Percentiles rank a stretch among this genome's conserved stretches.
These are phyloP conservation scores for Talaromyces sp. DNA, from an alignment of 2,329 filamentous ascomycete genomes.

Conservation along the genomic window DNA sequence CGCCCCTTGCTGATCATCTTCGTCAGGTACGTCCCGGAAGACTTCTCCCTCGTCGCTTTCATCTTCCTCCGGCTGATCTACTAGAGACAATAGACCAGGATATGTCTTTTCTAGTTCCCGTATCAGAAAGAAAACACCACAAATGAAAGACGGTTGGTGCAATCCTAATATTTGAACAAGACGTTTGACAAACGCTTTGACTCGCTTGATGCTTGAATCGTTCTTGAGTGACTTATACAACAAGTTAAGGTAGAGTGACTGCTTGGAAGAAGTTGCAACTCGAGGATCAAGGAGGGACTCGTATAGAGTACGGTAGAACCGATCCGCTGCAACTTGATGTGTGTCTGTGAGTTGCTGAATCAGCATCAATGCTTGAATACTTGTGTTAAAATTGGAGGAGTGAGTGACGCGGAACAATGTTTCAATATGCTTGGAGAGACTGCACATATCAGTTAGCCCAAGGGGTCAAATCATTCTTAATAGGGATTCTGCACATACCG, in stretches of 20 bases:
- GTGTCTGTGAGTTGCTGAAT: slow-evolving; percentile 86
- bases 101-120: slow-evolving; percentile 77
- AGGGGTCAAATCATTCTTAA: background rate
- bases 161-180: slow-evolving; percentile 82
- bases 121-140: slow-evolving; percentile 86
- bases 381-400: slow-evolving; percentile 98
- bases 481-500: slow-evolving; percentile 51
- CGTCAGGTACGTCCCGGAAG: slow-evolving; percentile 64
- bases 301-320: slow-evolving; percentile 94
- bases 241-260: slow-evolving; percentile 90
- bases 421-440: slow-evolving; percentile 83
- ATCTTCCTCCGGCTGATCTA: slow-evolving; percentile 76
- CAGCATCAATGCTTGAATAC: slow-evolving; percentile 89
- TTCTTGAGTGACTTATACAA: slow-evolving; percentile 84
- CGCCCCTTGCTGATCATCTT: slow-evolving; percentile 45
- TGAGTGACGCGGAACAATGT: slow-evolving; percentile 95
- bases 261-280: slow-evolving; percentile 85
- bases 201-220: slow-evolving; percentile 83
- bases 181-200: slow-evolving; percentile 94
- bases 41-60: slow-evolving; percentile 70
- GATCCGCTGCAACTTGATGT: slow-evolving; percentile 78
- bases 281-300: slow-evolving; percentile 91
- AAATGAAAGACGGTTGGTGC: slow-evolving; percentile 90
- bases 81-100: slow-evolving; percentile 72
- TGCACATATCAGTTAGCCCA: slow-evolving; percentile 35